Evolutionary conservation across 495 filamentous ascomycete genomes (phyloP).

Genomic region (Friedmanniomyces simplex): DNA sequence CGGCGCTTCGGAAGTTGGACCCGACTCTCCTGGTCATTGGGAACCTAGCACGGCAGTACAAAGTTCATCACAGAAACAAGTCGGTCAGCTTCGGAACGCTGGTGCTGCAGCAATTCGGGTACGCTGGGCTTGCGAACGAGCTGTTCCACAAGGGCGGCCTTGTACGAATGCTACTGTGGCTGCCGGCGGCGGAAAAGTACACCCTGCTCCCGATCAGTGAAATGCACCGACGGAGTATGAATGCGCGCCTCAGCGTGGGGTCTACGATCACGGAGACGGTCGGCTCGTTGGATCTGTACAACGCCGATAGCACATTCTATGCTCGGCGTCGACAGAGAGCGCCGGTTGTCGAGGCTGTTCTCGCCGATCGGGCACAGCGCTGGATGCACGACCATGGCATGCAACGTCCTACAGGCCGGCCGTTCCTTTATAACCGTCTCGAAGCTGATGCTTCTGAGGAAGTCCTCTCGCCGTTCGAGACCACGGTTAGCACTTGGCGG

Average conservation of each 20-base stretch:
- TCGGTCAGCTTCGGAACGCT: background rate
- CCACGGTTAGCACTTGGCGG: background rate
- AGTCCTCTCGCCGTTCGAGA: background rate
- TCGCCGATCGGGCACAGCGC: background rate
- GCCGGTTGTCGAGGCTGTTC: background rate
- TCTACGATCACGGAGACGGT: background rate
- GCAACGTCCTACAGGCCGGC: background rate
- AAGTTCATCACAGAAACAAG: background rate
- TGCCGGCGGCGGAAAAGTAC: slow-evolving; percentile 6
- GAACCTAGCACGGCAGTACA: slow-evolving; percentile 9
- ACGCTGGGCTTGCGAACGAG: background rate
- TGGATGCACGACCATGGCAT: background rate
- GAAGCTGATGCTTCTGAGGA: background rate
- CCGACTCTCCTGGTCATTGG: slow-evolving; percentile 14
- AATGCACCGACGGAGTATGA: background rate
- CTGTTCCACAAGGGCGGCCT: slow-evolving; percentile 10
- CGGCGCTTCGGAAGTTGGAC: slow-evolving; percentile 1
- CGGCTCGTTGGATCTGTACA: background rate
- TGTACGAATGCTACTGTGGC: slow-evolving; percentile 18
- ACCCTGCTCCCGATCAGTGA: background rate
- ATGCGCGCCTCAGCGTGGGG: background rate
- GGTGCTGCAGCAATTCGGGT: slow-evolving; percentile 1
- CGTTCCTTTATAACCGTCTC: background rate
- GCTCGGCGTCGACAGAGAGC: background rate
- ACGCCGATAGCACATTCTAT: background rate